Base-by-base conservation (phyloP, 805 yeast species). In the Suhomyces sp. region DNA sequence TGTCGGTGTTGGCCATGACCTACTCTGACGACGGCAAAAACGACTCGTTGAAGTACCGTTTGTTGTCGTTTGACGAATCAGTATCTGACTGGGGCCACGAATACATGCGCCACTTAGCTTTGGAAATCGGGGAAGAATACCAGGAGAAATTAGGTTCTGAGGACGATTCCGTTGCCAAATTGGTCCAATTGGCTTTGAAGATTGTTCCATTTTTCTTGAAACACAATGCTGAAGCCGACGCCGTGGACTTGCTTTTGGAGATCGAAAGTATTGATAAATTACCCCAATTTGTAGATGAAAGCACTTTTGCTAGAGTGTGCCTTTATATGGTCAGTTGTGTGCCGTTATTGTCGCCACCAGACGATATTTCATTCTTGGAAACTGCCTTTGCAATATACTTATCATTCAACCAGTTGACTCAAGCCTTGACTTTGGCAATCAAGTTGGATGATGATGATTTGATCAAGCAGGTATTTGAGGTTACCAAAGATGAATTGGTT, bases 191-290 rank as follows among this genome's bases (percentile, higher is more conserved):
- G 59, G 81, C 96, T 6, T 72, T 88, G 60, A 82, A 86, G 60
- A 85, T 94, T 60, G 92, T 89, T 40, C 97, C 97, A 38, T 88
- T 85, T 64, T 93, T 94, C 74, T 79, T 94, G 60, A 85, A 89
- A 65, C 97, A 93, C 73, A 93, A 94, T 67, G 98, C 97, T 42
- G 99, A 94, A 72, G 97, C 97, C 19, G 99, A 94, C 67, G 99
- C 99, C 1, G 96, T 94, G 24, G 99, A 94, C 72, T 76, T 94
- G 60, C 78, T 94, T 57, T 77, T 91, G 54, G 99, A 94, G 71
- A 83, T 94, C 52, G 99, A 94, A 71, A 77, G 84, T 51, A 87
- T 94, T 60, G 96, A 89, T 62, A 83, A 85, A 65, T 77, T 94
- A 58, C 86, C 94, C 7, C 84, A 86, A 59, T 90, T 82, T 67